These are phyloP conservation scores for Gloeopeniophorella convolvens DNA, from an alignment of 768 basidiomycete species.

Conservation along the genomic window DNA sequence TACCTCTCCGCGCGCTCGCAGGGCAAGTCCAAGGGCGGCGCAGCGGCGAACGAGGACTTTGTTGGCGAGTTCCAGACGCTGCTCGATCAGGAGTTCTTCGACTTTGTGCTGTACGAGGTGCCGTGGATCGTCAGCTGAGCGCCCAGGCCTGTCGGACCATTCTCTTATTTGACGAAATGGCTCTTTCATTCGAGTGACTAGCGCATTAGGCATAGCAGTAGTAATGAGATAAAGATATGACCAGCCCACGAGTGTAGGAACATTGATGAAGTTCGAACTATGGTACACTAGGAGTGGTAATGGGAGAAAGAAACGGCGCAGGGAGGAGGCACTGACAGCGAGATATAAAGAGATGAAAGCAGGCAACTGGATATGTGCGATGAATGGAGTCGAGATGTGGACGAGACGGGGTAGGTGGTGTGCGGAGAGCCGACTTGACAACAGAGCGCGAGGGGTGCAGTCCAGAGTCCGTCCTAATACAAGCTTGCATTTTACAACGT, in stretches of 20 bases:
- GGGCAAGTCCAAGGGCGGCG: slow-evolving; percentile 35
- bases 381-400: slow-evolving; percentile 13
- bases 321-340: slow-evolving; percentile 5
- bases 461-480: slow-evolving; percentile 23
- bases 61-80: slow-evolving; percentile 87
- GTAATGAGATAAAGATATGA: slow-evolving; percentile 48
- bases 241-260: slow-evolving; percentile 49
- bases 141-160: slow-evolving; percentile 9
- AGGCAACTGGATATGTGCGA: slow-evolving; percentile 10
- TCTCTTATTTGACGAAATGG: slow-evolving; percentile 13
- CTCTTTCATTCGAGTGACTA: slow-evolving; percentile 11
- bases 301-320: slow-evolving; percentile 4
- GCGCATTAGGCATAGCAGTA: slow-evolving; percentile 19
- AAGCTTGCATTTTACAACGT: slow-evolving; percentile 15
- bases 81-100: slow-evolving; percentile 93
- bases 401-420: slow-evolving; percentile 16
- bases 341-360: slow-evolving; percentile 19
- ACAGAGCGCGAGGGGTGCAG: slow-evolving; percentile 10
- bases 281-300: slow-evolving; percentile 27
- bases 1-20: slow-evolving; percentile 75
- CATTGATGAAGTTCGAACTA: slow-evolving; percentile 33
- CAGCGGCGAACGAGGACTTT: slow-evolving; percentile 54
- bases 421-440: slow-evolving; percentile 6
- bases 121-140: slow-evolving; percentile 75
- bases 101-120: slow-evolving; percentile 92